Conservation (phyloP, 176 grass and related monocot species). For the Triticum dicoccoides region DNA sequence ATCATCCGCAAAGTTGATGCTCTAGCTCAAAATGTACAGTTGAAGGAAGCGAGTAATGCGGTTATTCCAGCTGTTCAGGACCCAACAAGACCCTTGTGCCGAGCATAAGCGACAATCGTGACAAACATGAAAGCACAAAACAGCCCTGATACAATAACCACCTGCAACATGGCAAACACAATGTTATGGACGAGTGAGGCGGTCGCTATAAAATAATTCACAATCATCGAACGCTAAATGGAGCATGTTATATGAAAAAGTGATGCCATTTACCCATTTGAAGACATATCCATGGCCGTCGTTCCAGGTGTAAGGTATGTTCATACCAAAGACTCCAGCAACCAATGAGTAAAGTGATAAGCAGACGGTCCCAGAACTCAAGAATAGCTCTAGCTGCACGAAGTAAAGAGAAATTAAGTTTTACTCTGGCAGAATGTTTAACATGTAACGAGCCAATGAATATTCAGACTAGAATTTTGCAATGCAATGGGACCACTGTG, state of each 20-base stretch:
- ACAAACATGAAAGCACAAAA: slow-evolving; percentile 58
- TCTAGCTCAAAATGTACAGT: slow-evolving; percentile 43
- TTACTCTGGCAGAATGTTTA: background rate
- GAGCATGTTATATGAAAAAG: background rate
- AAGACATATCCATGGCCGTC: slow-evolving; percentile 62
- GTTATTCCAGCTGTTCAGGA: slow-evolving; percentile 62
- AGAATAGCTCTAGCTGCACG: slow-evolving; percentile 88
- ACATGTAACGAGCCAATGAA: background rate
- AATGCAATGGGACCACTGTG: background rate
- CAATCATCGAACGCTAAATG: background rate
- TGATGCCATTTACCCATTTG: slow-evolving; percentile 71
- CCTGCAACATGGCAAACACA: slow-evolving; percentile 45
- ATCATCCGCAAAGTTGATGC: slow-evolving; percentile 35
- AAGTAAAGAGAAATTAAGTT: background rate
- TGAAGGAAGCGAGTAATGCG: slow-evolving; percentile 12
- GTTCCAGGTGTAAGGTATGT: slow-evolving; percentile 98
- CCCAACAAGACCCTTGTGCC: slow-evolving; percentile 96
- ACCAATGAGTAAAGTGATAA: slow-evolving; percentile 86
- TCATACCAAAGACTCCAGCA: slow-evolving; percentile 96
- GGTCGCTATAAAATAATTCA: background rate
- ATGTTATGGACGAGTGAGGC: background rate
- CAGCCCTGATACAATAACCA: slow-evolving; percentile 69
- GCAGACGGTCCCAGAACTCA: slow-evolving; percentile 86
- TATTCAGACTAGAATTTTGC: background rate
- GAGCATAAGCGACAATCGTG: slow-evolving; percentile 86